Percentiles rank a stretch among this genome's conserved stretches.
Evolutionary conservation across 768 basidiomycete species (phyloP).

Genomic region (Mycena olivaceomarginata): DNA sequence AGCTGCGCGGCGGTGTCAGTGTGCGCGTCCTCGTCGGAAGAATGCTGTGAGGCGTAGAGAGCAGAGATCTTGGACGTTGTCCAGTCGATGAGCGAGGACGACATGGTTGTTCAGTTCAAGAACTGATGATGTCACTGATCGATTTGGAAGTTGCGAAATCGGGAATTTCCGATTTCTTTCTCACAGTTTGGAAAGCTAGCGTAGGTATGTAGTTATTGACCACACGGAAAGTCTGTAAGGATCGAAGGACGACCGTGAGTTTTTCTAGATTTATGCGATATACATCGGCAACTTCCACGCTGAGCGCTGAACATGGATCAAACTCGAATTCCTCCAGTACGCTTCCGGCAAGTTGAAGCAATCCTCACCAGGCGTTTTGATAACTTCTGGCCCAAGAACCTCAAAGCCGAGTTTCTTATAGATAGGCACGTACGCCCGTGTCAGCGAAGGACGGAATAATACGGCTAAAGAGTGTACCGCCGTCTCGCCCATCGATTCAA

Average conservation of each 20-base stretch:
- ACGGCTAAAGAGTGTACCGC: neutral
- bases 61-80: conserved; percentile 19
- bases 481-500: neutral
- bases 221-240: too few relatives aligned
- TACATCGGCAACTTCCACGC: too few relatives aligned
- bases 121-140: conserved; percentile 21
- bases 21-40: neutral
- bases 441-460: neutral
- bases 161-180: neutral
- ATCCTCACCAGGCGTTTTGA: conserved; percentile 8
- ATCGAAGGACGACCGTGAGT: too few relatives aligned
- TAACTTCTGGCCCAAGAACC: conserved; percentile 6
- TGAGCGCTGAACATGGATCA: too few relatives aligned
- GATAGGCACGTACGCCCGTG: too few relatives aligned
- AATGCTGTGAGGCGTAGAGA: conserved; percentile 21
- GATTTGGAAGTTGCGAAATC: neutral
- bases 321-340: too few relatives aligned
- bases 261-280: too few relatives aligned
- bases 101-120: conserved; percentile 3
- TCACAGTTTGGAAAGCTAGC: too few relatives aligned
- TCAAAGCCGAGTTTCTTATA: too few relatives aligned
- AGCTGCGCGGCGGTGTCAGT: conserved; percentile 21
- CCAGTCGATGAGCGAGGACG: conserved; percentile 36
- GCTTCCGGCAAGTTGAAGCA: conserved; percentile 8
- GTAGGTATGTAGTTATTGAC: too few relatives aligned